These are phyloP conservation scores for Dimargaris verticillata DNA, from an alignment of 192 early-diverging fungal species.

Conservation along the genomic window DNA sequence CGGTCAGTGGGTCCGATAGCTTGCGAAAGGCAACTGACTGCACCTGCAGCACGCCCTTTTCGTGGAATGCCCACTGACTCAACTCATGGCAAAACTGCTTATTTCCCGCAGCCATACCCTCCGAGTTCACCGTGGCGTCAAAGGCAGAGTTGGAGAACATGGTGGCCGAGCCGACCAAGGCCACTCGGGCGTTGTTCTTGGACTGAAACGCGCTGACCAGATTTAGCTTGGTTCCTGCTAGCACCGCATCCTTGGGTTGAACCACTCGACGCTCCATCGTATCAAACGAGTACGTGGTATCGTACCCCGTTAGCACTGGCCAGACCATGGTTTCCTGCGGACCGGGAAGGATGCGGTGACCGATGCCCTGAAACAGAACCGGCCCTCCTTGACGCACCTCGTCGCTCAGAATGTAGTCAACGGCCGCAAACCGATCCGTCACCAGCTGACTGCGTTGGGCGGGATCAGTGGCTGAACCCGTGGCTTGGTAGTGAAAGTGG, in stretches of 20 bases:
- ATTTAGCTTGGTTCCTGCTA: slow-evolving; percentile 43
- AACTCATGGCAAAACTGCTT: slow-evolving; percentile 54
- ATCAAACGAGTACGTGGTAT: slow-evolving; percentile 51
- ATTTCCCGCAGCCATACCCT: slow-evolving; percentile 36
- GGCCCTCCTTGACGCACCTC: slow-evolving; percentile 19
- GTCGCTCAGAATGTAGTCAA: slow-evolving; percentile 24
- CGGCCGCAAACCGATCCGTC: slow-evolving; percentile 26
- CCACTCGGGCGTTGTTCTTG: slow-evolving; percentile 70
- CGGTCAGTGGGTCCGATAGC: slow-evolving; percentile 33
- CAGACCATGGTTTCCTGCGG: slow-evolving; percentile 40
- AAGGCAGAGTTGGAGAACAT: slow-evolving; percentile 66
- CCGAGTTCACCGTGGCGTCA: background rate
- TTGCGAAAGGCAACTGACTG: slow-evolving; percentile 43
- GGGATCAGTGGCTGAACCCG: slow-evolving; percentile 16
- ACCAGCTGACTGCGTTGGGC: slow-evolving; percentile 39
- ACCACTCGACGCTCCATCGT: slow-evolving; percentile 23
- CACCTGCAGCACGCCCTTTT: slow-evolving; percentile 75
- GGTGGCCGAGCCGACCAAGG: slow-evolving; percentile 62
- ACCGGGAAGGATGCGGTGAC: slow-evolving; percentile 43
- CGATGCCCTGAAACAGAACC: slow-evolving; percentile 52
- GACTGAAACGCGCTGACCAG: slow-evolving; percentile 81
- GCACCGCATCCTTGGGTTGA: slow-evolving; percentile 14
- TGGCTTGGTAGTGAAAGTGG: slow-evolving; percentile 33
- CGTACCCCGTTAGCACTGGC: slow-evolving; percentile 37
- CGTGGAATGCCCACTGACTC: slow-evolving; percentile 80